Evolutionary conservation across 2,329 filamentous ascomycete genomes (phyloP).

Genomic region (Ophiocordyceps camponoti-leonardi): DNA sequence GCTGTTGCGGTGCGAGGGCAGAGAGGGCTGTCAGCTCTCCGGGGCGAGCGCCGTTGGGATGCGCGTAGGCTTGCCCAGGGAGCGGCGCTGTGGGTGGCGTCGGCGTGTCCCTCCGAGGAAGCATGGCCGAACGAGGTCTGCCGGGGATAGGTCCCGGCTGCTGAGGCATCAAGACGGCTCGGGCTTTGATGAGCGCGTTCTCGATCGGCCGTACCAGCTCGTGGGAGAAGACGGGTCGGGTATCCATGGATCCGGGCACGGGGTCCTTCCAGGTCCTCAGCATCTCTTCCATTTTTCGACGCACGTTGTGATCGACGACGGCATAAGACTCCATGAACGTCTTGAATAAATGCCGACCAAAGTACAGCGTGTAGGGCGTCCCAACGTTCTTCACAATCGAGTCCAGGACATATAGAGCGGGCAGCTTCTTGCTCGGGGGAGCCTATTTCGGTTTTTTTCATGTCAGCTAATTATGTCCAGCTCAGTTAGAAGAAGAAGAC

Average conservation of each 20-base stretch:
- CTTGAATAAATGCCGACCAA: constrained; percentile 77
- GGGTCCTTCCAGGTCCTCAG: constrained; percentile 96
- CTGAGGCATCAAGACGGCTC: constrained; percentile 40
- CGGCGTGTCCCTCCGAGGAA: constrained; percentile 53
- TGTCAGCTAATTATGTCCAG: not conserved
- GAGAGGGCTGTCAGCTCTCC: constrained; percentile 4
- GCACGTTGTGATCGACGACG: constrained; percentile 64
- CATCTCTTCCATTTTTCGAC: constrained; percentile 92
- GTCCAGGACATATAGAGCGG: constrained; percentile 93
- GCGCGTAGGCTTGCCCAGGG: constrained; percentile 11
- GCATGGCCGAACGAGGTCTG: constrained; percentile 28
- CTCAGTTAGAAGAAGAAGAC: not conserved
- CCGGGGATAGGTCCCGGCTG: constrained; percentile 24
- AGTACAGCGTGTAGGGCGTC: constrained; percentile 90
- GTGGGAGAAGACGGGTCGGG: constrained; percentile 76
- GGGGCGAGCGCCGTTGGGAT: constrained; percentile 13
- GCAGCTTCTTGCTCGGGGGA: constrained; percentile 73
- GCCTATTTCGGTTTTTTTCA: constrained; percentile 36
- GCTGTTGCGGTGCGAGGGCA: constrained; percentile 11
- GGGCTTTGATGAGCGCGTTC: constrained; percentile 76
- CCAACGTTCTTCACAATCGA: constrained; percentile 98
- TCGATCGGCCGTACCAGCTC: constrained; percentile 86
- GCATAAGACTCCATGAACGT: constrained; percentile 97
- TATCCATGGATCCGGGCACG: constrained; percentile 81
- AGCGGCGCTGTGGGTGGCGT: constrained; percentile 33